These are phyloP conservation scores for Tylopilus sp. DNA, from an alignment of 768 basidiomycete species.

Conservation along the genomic window DNA sequence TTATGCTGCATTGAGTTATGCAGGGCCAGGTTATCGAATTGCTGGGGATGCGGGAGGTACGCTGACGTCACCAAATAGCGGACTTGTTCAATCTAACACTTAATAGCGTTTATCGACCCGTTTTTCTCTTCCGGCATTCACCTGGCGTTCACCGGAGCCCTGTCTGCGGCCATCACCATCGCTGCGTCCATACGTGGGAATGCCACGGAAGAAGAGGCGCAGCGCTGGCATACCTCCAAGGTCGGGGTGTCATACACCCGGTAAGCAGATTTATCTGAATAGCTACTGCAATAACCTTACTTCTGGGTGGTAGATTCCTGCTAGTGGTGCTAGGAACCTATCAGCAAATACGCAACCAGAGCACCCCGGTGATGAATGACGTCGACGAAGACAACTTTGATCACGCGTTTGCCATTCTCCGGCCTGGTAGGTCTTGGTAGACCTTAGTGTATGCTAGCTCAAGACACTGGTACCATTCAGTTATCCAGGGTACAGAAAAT, in stretches of 20 bases:
- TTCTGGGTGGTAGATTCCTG: not conserved
- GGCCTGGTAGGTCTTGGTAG: conserved; percentile 4
- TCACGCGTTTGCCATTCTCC: conserved; percentile 8
- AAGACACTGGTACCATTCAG: not conserved
- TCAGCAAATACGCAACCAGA: conserved; percentile 15
- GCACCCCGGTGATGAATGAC: conserved; percentile 6
- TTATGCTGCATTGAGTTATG: not conserved
- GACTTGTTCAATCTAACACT: not conserved
- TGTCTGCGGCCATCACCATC: conserved; percentile 11
- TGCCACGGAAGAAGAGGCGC: conserved; percentile 4
- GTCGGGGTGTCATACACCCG: conserved; percentile 9
- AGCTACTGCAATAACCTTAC: not conserved
- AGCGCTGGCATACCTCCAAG: conserved; percentile 12
- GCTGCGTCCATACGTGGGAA: conserved; percentile 7
- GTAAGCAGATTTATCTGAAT: not conserved
- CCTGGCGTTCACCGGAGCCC: conserved; percentile 6
- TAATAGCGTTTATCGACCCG: conserved; percentile 12
- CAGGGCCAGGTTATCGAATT: conserved; percentile 41
- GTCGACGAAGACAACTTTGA: conserved; percentile 12
- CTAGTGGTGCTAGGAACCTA: conserved; percentile 10
- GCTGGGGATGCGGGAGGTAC: conserved; percentile 46
- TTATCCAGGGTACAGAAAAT: conserved; percentile 5
- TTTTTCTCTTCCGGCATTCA: conserved; percentile 13
- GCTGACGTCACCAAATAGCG: not conserved
- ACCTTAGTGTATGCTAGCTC: too few relatives aligned